Conservation (phyloP, 768 basidiomycete species). For the Podaxis pistillaris region DNA sequence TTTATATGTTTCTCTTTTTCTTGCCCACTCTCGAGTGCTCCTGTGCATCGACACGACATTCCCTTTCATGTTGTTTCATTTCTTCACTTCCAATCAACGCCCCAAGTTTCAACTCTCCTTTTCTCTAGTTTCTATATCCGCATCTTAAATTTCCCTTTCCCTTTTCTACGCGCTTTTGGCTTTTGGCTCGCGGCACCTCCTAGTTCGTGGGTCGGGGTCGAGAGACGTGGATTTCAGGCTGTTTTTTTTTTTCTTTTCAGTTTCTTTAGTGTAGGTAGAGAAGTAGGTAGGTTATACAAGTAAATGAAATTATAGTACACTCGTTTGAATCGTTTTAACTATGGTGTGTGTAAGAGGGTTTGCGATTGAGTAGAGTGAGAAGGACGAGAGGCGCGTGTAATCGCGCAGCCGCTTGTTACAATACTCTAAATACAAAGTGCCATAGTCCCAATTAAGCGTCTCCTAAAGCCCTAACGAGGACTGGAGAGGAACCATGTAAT, state of each 20-base stretch:
- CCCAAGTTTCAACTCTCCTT: not conserved
- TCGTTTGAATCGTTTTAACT: not conserved
- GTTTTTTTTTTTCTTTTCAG: not conserved
- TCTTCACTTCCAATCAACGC: not conserved
- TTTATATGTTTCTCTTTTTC: not conserved
- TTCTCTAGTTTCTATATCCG: not conserved
- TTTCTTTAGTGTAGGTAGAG: constrained; percentile 5
- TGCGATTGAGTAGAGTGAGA: not conserved
- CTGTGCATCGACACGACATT: not conserved
- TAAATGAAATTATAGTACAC: constrained; percentile 8
- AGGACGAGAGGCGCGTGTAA: not conserved
- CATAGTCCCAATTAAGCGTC: too few relatives aligned
- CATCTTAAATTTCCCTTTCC: not conserved
- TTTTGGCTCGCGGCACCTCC: not conserved
- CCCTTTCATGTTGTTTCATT: not conserved
- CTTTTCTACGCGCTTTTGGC: not conserved
- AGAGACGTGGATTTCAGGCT: not conserved
- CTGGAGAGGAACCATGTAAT: too few relatives aligned
- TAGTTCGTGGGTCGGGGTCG: not conserved
- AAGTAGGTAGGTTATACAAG: constrained; percentile 2
- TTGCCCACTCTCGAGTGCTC: not conserved
- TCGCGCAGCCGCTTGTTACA: too few relatives aligned
- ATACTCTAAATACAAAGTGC: too few relatives aligned
- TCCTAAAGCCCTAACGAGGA: too few relatives aligned
- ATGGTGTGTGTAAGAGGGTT: not conserved